phyloP scores from a whole-genome alignment of 495 filamentous ascomycete species.

The Astrothelium macrocarpum region DNA sequence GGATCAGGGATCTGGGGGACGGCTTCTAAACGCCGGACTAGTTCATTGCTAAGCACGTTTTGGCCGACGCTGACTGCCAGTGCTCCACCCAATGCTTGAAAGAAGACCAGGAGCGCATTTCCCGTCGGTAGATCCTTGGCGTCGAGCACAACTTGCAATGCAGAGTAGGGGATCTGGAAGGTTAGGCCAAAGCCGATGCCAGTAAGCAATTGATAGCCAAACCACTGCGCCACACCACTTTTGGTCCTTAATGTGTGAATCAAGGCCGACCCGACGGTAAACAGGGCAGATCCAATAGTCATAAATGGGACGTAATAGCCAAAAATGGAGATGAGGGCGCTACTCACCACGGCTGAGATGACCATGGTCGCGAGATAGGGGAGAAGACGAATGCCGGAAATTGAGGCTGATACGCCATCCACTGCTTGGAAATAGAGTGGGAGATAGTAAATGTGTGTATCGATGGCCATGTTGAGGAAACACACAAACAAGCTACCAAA shows the following conservation, averaged over 20 bases:
- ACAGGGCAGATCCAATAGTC: constrained; percentile 48
- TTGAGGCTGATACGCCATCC: constrained; percentile 54
- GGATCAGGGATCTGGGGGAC: background rate
- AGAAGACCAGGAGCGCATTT: constrained; percentile 39
- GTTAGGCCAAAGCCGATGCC: constrained; percentile 61
- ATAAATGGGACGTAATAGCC: constrained; percentile 77
- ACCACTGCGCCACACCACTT: constrained; percentile 52
- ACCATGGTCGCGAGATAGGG: constrained; percentile 60
- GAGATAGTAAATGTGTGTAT: constrained; percentile 39
- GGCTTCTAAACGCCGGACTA: constrained; percentile 5
- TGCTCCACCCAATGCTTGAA: constrained; percentile 27
- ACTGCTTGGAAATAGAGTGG: constrained; percentile 89
- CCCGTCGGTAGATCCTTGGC: constrained; percentile 56
- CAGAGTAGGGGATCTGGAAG: constrained; percentile 59
- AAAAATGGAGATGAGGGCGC: constrained; percentile 48
- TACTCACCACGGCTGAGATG: constrained; percentile 50
- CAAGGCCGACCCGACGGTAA: constrained; percentile 60
- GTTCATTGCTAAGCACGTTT: constrained; percentile 24
- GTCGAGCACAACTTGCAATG: constrained; percentile 56
- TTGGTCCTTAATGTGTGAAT: constrained; percentile 52
- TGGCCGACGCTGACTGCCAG: constrained; percentile 30
- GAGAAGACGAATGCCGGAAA: constrained; percentile 68
- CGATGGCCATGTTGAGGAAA: constrained; percentile 36
- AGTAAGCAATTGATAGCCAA: constrained; percentile 65
- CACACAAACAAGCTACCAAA: constrained; percentile 49